These are phyloP conservation scores for Stagonosporopsis vannaccii DNA, from an alignment of 2,329 filamentous ascomycete genomes.

Conservation along the genomic window DNA sequence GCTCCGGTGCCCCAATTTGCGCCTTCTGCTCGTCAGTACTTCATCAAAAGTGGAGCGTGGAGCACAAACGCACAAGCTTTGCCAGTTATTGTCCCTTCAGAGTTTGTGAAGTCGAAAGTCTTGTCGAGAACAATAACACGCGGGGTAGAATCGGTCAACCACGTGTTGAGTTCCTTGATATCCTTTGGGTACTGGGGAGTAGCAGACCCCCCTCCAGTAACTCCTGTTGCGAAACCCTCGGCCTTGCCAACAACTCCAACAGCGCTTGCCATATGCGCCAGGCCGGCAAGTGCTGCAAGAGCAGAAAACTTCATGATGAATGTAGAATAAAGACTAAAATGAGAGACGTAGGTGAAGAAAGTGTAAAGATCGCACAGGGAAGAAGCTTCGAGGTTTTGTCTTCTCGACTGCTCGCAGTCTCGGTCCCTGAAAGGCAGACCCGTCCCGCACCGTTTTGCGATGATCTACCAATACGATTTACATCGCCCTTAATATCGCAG, in stretches of 20 bases:
- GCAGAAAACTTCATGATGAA: constrained; percentile 11
- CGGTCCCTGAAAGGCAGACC: neutral
- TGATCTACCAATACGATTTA: neutral
- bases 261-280: constrained; percentile 17
- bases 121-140: constrained; percentile 48
- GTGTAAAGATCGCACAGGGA: neutral
- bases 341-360: constrained; percentile 1
- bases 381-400: neutral
- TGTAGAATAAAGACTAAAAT: neutral
- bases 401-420: neutral
- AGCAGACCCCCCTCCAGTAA: constrained; percentile 20
- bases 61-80: constrained; percentile 12
- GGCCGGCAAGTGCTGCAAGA: constrained; percentile 14
- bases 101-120: constrained; percentile 32
- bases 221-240: constrained; percentile 18
- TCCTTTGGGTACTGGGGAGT: constrained; percentile 20
- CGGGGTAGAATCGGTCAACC: constrained; percentile 38
- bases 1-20: constrained; percentile 22
- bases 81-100: constrained; percentile 29
- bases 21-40: constrained; percentile 7
- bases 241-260: constrained; percentile 15
- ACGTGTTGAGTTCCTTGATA: constrained; percentile 24
- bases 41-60: rapidly evolving
- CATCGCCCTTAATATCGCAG: constrained; percentile 6
- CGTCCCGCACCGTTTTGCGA: neutral